These are phyloP conservation scores for Hirsutella thompsonii DNA, from an alignment of 2,329 filamentous ascomycete species.

Conservation along the genomic window DNA sequence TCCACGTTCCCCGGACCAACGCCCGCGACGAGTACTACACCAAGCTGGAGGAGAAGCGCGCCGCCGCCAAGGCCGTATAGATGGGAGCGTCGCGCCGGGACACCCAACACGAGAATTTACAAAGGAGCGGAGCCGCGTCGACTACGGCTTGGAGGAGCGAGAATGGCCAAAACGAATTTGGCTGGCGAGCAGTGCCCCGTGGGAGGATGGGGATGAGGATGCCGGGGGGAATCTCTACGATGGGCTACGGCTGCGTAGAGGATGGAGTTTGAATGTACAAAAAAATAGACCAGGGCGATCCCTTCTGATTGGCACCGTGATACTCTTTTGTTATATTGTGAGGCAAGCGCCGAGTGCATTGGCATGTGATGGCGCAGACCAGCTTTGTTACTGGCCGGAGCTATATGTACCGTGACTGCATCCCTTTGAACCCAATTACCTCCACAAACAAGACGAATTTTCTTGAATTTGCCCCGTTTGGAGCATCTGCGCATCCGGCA, in stretches of 20 bases:
- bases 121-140: neutral
- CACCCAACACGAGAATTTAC: neutral
- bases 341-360: no score
- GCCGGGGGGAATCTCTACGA: neutral
- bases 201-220: neutral
- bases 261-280: conserved; percentile 12
- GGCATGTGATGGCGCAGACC: no score
- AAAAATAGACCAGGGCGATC: conserved; percentile 14
- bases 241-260: conserved; percentile 10
- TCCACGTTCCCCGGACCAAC: conserved; percentile 46
- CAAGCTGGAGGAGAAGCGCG: conserved; percentile 44
- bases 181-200: no score
- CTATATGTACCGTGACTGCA: no score
- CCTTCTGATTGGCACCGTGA: conserved; percentile 10
- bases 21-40: conserved; percentile 45
- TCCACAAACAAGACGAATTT: no score
- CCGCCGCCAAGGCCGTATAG: conserved; percentile 21
- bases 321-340: neutral
- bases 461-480: no score
- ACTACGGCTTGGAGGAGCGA: neutral
- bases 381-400: no score
- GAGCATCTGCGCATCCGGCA: no score
- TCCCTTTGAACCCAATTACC: no score
- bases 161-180: no score
- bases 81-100: neutral